Conservation (phyloP, 1,284 basidiomycete species). For the Trametes pubescens region DNA sequence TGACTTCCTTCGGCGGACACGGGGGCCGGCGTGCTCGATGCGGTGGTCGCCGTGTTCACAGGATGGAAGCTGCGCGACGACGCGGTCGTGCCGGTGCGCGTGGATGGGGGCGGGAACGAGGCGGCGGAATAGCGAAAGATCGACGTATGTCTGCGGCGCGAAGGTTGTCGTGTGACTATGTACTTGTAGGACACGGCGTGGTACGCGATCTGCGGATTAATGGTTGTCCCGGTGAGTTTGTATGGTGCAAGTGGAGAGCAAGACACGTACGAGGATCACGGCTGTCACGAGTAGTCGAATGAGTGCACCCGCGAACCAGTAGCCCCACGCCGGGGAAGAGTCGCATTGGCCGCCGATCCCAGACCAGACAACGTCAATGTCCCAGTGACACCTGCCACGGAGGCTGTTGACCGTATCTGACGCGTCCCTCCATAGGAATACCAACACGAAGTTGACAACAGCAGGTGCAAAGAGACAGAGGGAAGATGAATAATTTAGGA, state of each 20-base stretch:
- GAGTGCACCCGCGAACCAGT: slow-evolving; percentile 61
- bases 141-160: slow-evolving; percentile 41
- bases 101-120: slow-evolving; percentile 33
- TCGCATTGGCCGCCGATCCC: slow-evolving; percentile 43
- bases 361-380: slow-evolving; percentile 73
- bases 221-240: not conserved
- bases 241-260: not conserved
- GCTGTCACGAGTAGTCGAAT: slow-evolving; percentile 61
- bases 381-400: slow-evolving; percentile 60
- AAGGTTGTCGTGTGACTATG: slow-evolving; percentile 36
- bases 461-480: slow-evolving; percentile 58
- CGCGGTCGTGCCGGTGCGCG: slow-evolving; percentile 12
- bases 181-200: slow-evolving; percentile 46
- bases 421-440: slow-evolving; percentile 57
- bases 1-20: slow-evolving; percentile 29
- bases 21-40: slow-evolving; percentile 32
- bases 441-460: slow-evolving; percentile 60
- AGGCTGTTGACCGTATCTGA: slow-evolving; percentile 49
- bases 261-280: slow-evolving; percentile 55
- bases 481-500: slow-evolving; percentile 55
- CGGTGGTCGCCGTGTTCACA: slow-evolving; percentile 27
- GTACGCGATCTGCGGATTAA: slow-evolving; percentile 47
- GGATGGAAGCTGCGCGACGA: slow-evolving; percentile 35
- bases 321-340: slow-evolving; percentile 48
- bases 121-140: slow-evolving; percentile 29